Conservation (phyloP, 352 stramenopile species). For the Phytophthora pisi region DNA sequence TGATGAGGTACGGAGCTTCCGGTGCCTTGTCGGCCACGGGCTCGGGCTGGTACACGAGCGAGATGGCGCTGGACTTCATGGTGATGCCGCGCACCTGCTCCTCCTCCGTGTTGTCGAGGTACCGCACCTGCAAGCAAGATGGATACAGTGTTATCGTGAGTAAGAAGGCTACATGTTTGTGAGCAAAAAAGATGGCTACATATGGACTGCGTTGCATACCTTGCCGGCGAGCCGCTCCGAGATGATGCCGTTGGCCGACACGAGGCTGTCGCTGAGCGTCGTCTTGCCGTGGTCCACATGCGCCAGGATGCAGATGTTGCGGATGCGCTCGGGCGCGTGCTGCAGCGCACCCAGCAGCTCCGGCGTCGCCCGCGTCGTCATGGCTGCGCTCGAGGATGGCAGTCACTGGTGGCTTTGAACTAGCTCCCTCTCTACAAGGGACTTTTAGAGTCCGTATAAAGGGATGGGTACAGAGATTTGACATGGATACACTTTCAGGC, state of each 20-base stretch:
- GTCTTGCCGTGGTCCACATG: conserved; percentile 95
- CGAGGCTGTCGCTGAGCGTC: conserved; percentile 94
- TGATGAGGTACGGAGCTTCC: conserved; percentile 89
- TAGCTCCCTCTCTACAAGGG: not conserved
- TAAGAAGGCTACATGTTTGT: conserved; percentile 10
- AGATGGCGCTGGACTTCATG: conserved; percentile 97
- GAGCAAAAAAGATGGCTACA: conserved; percentile 5
- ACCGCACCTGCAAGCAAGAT: conserved; percentile 76
- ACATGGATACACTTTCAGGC: too few relatives aligned
- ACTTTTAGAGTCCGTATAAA: not conserved
- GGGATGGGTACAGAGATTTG: not conserved
- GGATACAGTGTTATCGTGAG: not conserved
- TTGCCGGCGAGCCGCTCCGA: conserved; percentile 95
- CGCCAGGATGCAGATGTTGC: conserved; percentile 96
- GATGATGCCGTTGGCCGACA: conserved; percentile 97
- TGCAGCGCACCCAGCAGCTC: conserved; percentile 67
- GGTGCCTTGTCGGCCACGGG: conserved; percentile 19
- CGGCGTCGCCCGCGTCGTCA: conserved; percentile 53
- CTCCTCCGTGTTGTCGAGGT: conserved; percentile 95
- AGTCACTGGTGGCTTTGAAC: not conserved
- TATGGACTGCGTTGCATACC: conserved; percentile 36
- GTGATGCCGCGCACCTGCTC: conserved; percentile 97
- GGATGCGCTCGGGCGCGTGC: conserved; percentile 79
- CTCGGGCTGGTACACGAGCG: conserved; percentile 88
- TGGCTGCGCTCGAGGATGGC: not conserved